A percentile compares a stretch with the other conserved stretches of the same genome.
These are phyloP conservation scores for Lasiosphaeris hirsuta DNA, from an alignment of 495 filamentous ascomycete species.

Conservation along the genomic window DNA sequence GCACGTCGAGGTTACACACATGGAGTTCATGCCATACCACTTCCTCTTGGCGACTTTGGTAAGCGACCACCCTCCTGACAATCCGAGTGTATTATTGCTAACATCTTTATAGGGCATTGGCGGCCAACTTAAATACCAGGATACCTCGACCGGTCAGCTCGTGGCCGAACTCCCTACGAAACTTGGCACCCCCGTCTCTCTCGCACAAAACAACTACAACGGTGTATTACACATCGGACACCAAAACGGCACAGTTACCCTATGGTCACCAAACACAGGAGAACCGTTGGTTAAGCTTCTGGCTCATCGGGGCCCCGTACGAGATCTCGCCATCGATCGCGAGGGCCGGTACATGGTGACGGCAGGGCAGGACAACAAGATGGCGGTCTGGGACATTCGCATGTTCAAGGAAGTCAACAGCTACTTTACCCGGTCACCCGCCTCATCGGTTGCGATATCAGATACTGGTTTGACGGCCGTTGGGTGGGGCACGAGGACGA, in stretches of 20 bases:
- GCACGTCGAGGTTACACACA: constrained; percentile 86
- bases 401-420: constrained; percentile 89
- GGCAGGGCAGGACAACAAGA: constrained; percentile 82
- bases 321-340: constrained; percentile 78
- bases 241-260: constrained; percentile 86
- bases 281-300: constrained; percentile 88
- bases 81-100: constrained; percentile 15
- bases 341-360: constrained; percentile 95
- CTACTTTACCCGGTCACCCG: constrained; percentile 83
- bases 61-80: constrained; percentile 28
- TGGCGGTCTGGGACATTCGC: constrained; percentile 95
- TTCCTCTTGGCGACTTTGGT: constrained; percentile 86
- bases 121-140: constrained; percentile 89
- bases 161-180: constrained; percentile 80
- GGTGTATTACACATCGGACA: constrained; percentile 88
- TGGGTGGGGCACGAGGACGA: constrained; percentile 86
- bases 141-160: constrained; percentile 86
- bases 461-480: constrained; percentile 84
- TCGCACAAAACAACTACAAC: constrained; percentile 85
- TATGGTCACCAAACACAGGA: constrained; percentile 92
- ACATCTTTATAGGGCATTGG: constrained; percentile 60
- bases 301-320: constrained; percentile 93
- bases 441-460: constrained; percentile 80
- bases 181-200: constrained; percentile 75
- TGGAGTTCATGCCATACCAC: constrained; percentile 96